Conservation (phyloP, 352 stramenopile genomes). For the Globisporangium polare region DNA sequence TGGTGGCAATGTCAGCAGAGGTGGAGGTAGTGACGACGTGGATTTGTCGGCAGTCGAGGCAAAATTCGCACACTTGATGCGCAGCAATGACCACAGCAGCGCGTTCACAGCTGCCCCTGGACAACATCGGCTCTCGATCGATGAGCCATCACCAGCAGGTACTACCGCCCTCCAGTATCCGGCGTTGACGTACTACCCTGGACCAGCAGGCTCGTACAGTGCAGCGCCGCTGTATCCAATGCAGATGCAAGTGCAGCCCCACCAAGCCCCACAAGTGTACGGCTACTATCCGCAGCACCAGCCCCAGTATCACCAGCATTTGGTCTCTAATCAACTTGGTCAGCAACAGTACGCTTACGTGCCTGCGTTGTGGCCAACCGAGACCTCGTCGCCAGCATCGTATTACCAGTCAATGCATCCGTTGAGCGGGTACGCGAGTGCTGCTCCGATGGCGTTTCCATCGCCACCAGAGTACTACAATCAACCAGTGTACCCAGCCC, state of each 20-base stretch:
- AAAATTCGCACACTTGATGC: slow-evolving; percentile 81
- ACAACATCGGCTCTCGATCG: neutral
- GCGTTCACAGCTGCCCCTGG: neutral
- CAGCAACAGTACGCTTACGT: neutral
- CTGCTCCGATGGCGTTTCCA: neutral
- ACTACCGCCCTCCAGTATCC: neutral
- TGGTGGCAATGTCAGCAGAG: slow-evolving; percentile 15
- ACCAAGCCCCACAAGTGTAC: slow-evolving; percentile 21
- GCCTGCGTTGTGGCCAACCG: neutral
- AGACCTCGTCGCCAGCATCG: neutral
- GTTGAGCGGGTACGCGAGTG: neutral
- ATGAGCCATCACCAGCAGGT: neutral
- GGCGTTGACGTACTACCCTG: neutral
- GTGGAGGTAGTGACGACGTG: slow-evolving; percentile 42
- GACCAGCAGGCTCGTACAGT: neutral
- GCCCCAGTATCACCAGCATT: slow-evolving; percentile 15
- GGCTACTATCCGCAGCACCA: slow-evolving; percentile 22
- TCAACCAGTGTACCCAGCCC: neutral
- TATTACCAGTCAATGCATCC: slow-evolving; percentile 5
- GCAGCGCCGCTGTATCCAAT: neutral
- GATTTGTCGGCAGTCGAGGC: slow-evolving; percentile 73
- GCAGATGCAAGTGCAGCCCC: slow-evolving; percentile 7
- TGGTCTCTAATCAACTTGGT: slow-evolving; percentile 2
- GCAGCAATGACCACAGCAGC: slow-evolving; percentile 37
- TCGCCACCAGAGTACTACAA: slow-evolving; percentile 7